Evolutionary conservation across 257 asterid species (phyloP).

Genomic region (Eustoma russellianum): DNA sequence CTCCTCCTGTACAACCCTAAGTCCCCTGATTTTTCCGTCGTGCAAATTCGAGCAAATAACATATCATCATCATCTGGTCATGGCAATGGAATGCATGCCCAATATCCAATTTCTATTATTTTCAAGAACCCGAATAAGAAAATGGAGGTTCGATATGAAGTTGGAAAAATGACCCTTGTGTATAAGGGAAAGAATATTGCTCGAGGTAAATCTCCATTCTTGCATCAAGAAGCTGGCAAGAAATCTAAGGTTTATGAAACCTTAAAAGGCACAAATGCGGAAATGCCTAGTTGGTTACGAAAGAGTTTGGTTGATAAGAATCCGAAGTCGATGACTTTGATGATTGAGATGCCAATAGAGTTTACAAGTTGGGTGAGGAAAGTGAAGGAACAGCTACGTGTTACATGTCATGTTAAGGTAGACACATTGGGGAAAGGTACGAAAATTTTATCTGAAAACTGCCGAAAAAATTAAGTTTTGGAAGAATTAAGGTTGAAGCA

Average conservation of each 20-base stretch:
- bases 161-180: slow-evolving; percentile 14
- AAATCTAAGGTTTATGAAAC: slow-evolving; percentile 10
- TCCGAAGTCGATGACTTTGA: slow-evolving; percentile 23
- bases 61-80: background rate
- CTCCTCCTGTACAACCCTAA: slow-evolving; percentile 33
- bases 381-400: slow-evolving; percentile 12
- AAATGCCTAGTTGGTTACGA: slow-evolving; percentile 13
- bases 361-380: slow-evolving; percentile 32
- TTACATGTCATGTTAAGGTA: slow-evolving; percentile 45
- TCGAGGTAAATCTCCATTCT: slow-evolving; percentile 21
- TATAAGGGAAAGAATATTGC: slow-evolving; percentile 30
- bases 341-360: slow-evolving; percentile 24
- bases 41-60: slow-evolving; percentile 16
- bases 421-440: slow-evolving; percentile 18
- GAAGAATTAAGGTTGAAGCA: background rate
- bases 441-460: slow-evolving; percentile 28
- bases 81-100: slow-evolving; percentile 4
- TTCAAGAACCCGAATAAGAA: slow-evolving; percentile 28
- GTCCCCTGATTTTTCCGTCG: slow-evolving; percentile 35
- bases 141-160: slow-evolving; percentile 20
- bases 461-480: slow-evolving; percentile 23
- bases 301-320: slow-evolving; percentile 15
- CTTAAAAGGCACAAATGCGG: slow-evolving; percentile 15
- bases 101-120: slow-evolving; percentile 17
- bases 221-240: slow-evolving; percentile 4